Conservation (phyloP, 768 basidiomycete genomes). For the Austroboletus festivus region DNA sequence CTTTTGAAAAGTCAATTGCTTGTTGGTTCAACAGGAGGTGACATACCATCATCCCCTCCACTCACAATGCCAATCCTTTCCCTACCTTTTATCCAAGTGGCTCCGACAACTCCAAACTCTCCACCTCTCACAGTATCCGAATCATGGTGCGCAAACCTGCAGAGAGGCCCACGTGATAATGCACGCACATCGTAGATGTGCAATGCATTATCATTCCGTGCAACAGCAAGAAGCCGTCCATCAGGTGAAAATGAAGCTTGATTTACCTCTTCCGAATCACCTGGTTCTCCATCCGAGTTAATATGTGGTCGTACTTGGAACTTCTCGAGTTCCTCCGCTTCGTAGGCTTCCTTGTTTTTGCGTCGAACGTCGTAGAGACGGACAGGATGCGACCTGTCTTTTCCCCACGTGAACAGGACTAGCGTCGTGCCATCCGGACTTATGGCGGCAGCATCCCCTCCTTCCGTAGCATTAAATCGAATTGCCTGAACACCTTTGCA, state of each 20-base stretch:
- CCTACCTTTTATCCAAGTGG: constrained; percentile 50
- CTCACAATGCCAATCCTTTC: constrained; percentile 50
- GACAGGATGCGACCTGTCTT: constrained; percentile 32
- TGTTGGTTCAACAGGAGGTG: neutral
- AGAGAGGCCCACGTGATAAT: constrained; percentile 43
- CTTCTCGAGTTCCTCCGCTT: constrained; percentile 34
- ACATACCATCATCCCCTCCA: constrained; percentile 63
- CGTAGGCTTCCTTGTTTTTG: constrained; percentile 24
- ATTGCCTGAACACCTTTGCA: constrained; percentile 21
- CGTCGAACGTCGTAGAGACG: constrained; percentile 53
- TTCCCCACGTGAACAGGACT: constrained; percentile 32
- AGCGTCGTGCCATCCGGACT: constrained; percentile 40
- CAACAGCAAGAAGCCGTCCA: constrained; percentile 56
- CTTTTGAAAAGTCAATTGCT: constrained; percentile 31
- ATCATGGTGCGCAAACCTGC: constrained; percentile 47
- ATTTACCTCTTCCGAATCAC: constrained; percentile 42
- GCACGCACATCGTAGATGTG: constrained; percentile 66
- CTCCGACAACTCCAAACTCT: constrained; percentile 48
- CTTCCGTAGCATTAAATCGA: constrained; percentile 44
- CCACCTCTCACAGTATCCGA: constrained; percentile 28
- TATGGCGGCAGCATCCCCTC: constrained; percentile 52
- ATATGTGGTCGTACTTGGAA: constrained; percentile 23
- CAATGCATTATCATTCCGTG: constrained; percentile 53
- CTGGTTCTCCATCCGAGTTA: constrained; percentile 6
- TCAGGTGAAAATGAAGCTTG: constrained; percentile 56